Evolutionary conservation across 306 rosid genomes (phyloP), one percentile per base, ranked within the genome.

Genomic region (Albizia julibrissin): DNA sequence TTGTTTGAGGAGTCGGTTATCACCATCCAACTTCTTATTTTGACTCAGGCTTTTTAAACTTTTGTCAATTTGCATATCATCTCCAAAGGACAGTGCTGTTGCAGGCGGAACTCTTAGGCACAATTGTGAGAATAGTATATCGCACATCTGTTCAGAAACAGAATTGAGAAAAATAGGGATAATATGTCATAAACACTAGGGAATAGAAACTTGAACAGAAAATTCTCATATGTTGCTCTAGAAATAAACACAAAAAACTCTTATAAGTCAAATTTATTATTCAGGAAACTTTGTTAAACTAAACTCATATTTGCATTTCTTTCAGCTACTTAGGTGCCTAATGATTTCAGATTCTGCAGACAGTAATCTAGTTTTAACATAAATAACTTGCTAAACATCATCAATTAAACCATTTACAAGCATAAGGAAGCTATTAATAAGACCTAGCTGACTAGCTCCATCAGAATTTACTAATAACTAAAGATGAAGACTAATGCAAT

Each of bases 71-170:
- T 89, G 92, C 76, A 84, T 66, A 50, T 89, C 97, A 88, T 92
- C 95, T 84, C 98, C 93, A 81, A 78, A 81, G 59, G 93, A 84
- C 74, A 84, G 67, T 72, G 89, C 78, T 74, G 90, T 85, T 82
- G 91, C 85, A 56, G 89, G 89, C 58, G 97, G 97, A 85, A 91
- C 94, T 90, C 92, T 92, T 83, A 96, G 86, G 88, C 98, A 92
- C 91, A 94, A 83, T 83, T 94, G 99, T 72, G 99, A 96, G 88
- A 96, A 94, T 37, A 96, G 89, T 74, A 96, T 90, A 89, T 92
- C 97, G 85, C 99, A 93, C 98, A 94, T 96, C 99, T 96, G 98
- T 86, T 76, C 61, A 82, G 50, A 84, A 87, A 82, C 69, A 75
- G 72, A 66, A 79, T 78, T 83, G 72, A 83, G 84, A 65, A 40